Evolutionary conservation across 2,329 filamentous ascomycete genomes (phyloP).

Genomic region (Fusarium sp.): DNA sequence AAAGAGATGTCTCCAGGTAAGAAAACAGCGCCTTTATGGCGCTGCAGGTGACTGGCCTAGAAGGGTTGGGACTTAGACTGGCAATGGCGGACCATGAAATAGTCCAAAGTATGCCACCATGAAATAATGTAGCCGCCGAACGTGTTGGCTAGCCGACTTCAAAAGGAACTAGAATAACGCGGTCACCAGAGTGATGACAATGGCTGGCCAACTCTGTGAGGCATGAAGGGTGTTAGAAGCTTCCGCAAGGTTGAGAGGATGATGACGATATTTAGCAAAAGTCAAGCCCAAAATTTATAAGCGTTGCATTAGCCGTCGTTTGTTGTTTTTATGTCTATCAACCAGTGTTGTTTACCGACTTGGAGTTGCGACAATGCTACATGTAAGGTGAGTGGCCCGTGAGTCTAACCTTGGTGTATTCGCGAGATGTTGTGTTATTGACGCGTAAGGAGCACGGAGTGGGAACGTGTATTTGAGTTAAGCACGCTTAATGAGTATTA

Average conservation of each 20-base stretch:
- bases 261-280: constrained; percentile 59
- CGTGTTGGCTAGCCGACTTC: constrained; percentile 68
- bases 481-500: no score
- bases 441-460: constrained; percentile 19
- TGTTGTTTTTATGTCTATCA: constrained; percentile 11
- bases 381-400: background rate
- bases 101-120: constrained; percentile 68
- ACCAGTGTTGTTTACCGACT: no score
- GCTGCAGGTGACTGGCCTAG: constrained; percentile 73
- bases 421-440: constrained; percentile 21
- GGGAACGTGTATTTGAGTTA: constrained; percentile 37
- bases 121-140: constrained; percentile 66
- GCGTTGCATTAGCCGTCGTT: constrained; percentile 10
- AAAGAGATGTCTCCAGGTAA: constrained; percentile 75
- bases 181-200: constrained; percentile 65
- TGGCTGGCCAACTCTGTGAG: constrained; percentile 72
- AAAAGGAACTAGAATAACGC: constrained; percentile 67
- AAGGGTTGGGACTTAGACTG: constrained; percentile 74
- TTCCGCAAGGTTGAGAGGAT: constrained; percentile 73
- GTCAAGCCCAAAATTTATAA: constrained; percentile 20
- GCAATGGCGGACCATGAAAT: constrained; percentile 71
- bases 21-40: constrained; percentile 77
- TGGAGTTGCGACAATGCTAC: no score
- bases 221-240: constrained; percentile 71
- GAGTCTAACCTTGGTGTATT: constrained; percentile 18